Percentiles rank a stretch among this genome's conserved stretches.
These are phyloP conservation scores for Euphorbia celastroides DNA, from an alignment of 441 rosid genomes.

Conservation along the genomic window DNA sequence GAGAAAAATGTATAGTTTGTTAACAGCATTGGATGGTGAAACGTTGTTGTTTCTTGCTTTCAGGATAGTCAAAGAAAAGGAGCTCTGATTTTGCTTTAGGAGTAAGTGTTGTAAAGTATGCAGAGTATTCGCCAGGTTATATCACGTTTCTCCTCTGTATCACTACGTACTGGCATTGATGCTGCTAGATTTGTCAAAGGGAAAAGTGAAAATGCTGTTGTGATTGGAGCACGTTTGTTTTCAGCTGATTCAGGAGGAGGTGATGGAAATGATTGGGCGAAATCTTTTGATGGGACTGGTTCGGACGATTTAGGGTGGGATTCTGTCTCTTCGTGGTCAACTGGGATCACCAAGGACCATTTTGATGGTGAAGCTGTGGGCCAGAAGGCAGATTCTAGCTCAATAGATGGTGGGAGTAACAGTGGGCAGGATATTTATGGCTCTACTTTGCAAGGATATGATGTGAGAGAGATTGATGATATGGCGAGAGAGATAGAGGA, in stretches of 20 bases:
- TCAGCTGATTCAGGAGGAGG: slow-evolving; percentile 34
- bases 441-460: slow-evolving; percentile 40
- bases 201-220: slow-evolving; percentile 13
- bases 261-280: slow-evolving; percentile 34
- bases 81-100: slow-evolving; percentile 2
- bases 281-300: slow-evolving; percentile 29
- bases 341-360: slow-evolving; percentile 75
- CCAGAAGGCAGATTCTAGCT: slow-evolving; percentile 20
- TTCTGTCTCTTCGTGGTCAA: slow-evolving; percentile 69
- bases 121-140: slow-evolving; percentile 34
- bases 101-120: slow-evolving; percentile 29
- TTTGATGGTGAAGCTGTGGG: slow-evolving; percentile 63
- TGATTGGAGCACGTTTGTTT: slow-evolving; percentile 22
- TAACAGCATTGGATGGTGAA: background rate
- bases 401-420: slow-evolving; percentile 18
- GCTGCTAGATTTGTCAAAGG: slow-evolving; percentile 21
- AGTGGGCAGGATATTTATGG: slow-evolving; percentile 27
- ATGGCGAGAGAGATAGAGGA: slow-evolving; percentile 33
- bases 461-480: slow-evolving; percentile 39
- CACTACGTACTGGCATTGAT: slow-evolving; percentile 22
- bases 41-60: background rate
- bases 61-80: slow-evolving; percentile 7
- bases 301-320: slow-evolving; percentile 59
- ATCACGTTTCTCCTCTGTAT: slow-evolving; percentile 34
- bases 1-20: background rate